Percentiles rank a stretch among this genome's conserved stretches.
Evolutionary conservation across 1,284 basidiomycete genomes (phyloP).

Genomic region (Puccinia polysora): DNA sequence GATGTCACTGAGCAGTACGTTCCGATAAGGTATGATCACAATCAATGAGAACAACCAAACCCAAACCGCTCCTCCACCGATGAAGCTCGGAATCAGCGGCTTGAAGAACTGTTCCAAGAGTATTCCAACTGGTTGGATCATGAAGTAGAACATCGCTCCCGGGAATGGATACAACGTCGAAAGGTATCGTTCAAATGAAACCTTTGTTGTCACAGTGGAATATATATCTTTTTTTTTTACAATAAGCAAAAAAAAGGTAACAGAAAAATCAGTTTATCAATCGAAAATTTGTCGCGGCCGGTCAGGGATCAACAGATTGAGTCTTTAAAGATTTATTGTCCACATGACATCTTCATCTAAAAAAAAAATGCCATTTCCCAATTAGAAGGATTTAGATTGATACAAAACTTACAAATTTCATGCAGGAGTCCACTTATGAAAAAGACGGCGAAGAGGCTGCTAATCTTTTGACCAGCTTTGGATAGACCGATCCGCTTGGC

Average conservation of each 20-base stretch:
- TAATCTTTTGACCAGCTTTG: conserved; percentile 13
- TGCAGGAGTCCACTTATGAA: conserved; percentile 29
- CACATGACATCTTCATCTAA: too few relatives aligned
- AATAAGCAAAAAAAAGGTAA: not conserved
- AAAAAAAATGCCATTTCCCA: not conserved
- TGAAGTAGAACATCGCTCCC: conserved; percentile 19
- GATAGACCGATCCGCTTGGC: conserved; percentile 4
- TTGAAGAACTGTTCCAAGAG: conserved; percentile 27
- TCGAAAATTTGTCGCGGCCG: not conserved
- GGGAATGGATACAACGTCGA: conserved; percentile 8
- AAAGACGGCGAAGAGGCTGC: conserved; percentile 18
- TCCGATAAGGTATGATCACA: conserved; percentile 10
- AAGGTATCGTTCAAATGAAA: not conserved
- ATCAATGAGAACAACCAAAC: conserved; percentile 22
- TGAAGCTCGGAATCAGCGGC: conserved; percentile 8
- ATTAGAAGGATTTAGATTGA: not conserved
- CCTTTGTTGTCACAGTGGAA: not conserved
- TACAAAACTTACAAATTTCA: conserved; percentile 19
- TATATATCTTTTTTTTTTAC: not conserved
- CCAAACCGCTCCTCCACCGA: conserved; percentile 33
- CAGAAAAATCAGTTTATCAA: not conserved
- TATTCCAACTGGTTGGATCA: conserved; percentile 35
- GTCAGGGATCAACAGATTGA: too few relatives aligned
- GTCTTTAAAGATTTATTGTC: too few relatives aligned
- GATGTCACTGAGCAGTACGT: not conserved